These are phyloP conservation scores for Bolboschoenoplectus hybrid DNA, from an alignment of 202 grass and related monocot species.

Conservation along the genomic window DNA sequence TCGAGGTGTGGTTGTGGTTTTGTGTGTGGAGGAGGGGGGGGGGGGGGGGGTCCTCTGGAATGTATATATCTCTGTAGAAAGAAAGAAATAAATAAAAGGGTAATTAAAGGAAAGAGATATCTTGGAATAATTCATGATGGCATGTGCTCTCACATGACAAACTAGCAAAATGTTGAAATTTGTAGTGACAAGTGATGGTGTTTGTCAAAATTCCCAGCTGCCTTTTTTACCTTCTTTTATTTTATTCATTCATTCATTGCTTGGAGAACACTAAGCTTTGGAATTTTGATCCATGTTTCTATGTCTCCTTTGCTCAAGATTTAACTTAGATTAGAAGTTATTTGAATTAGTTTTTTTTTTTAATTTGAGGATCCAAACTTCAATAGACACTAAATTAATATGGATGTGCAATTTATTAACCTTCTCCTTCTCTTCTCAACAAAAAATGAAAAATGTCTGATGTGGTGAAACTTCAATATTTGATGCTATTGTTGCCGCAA, in stretches of 20 bases:
- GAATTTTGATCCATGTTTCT: background rate
- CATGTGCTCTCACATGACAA: slow-evolving; percentile 42
- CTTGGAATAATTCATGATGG: slow-evolving; percentile 25
- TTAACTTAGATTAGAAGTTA: background rate
- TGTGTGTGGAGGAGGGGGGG: no score
- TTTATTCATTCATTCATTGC: background rate
- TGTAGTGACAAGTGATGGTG: background rate
- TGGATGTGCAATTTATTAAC: background rate
- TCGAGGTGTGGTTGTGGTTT: background rate
- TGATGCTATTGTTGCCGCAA: no score
- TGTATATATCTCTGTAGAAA: no score
- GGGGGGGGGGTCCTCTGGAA: no score
- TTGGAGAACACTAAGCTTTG: background rate
- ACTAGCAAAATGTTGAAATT: slow-evolving; percentile 26
- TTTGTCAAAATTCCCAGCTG: slow-evolving; percentile 24
- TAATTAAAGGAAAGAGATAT: slow-evolving; percentile 13
- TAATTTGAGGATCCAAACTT: background rate
- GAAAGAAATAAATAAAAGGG: background rate
- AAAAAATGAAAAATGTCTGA: background rate
- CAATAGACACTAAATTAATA: background rate
- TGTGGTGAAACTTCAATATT: background rate
- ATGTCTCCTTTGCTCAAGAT: background rate
- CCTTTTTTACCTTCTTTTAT: background rate
- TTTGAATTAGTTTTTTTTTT: background rate
- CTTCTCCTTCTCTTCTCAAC: background rate